Percentiles rank a stretch among this genome's conserved stretches.
Conservation (phyloP, 306 rosid genomes). For the Albizia julibrissin region DNA sequence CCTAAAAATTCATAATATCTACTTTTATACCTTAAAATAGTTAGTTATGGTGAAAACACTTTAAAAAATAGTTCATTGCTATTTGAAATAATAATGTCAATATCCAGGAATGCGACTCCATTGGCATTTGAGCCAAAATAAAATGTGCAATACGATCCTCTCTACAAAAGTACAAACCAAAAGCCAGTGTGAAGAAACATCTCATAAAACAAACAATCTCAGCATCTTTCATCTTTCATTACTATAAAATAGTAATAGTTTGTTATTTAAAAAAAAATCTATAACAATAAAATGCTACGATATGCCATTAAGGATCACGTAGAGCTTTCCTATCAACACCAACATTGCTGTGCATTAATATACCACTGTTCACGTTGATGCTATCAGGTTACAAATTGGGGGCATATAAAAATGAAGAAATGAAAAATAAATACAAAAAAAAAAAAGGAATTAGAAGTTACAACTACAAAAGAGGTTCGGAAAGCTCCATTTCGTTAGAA, state of each 20-base stretch:
- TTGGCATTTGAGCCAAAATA: neutral
- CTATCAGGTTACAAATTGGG: constrained; percentile 43
- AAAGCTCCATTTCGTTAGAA: constrained; percentile 97
- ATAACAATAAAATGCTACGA: neutral
- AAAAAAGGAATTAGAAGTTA: neutral
- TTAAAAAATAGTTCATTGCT: too few species aligned
- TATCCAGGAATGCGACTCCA: neutral
- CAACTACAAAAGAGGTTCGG: constrained; percentile 82
- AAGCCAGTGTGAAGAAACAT: neutral
- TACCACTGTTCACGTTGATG: constrained; percentile 29
- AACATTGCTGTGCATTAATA: constrained; percentile 32
- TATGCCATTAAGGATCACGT: constrained; percentile 29
- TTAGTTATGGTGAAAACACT: too few species aligned
- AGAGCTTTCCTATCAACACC: constrained; percentile 29
- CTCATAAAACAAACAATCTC: neutral
- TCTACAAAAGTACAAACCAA: neutral
- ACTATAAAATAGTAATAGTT: neutral
- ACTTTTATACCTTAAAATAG: too few species aligned
- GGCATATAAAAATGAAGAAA: constrained; percentile 45
- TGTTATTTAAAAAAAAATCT: too few species aligned
- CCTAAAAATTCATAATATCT: too few species aligned
- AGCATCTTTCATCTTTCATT: constrained; percentile 14
- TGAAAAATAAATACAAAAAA: constrained; percentile 47
- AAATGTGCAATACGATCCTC: neutral
- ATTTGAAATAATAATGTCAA: too few species aligned